Evolutionary conservation across 352 stramenopile species (phyloP), one percentile per base, ranked within the genome.

Genomic region (Phytopythium delawarense): DNA sequence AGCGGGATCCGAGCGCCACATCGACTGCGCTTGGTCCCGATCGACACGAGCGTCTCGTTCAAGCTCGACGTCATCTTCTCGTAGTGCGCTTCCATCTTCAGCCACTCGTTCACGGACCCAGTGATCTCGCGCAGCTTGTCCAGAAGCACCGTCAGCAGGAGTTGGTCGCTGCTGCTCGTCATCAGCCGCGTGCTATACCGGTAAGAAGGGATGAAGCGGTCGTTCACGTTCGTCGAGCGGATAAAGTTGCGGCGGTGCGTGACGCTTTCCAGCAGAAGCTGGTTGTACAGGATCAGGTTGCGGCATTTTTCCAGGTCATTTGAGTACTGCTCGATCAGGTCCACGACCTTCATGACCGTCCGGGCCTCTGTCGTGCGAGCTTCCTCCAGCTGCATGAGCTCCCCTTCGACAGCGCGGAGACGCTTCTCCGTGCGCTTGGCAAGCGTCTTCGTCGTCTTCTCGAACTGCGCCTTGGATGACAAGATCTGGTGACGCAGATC

Each of bases 401-500:
- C 78, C 7, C 46, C 72, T 61, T 90, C 81, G 35, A 74, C 78
- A 48, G 69, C 69, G 39, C 74, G 74, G 15, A 89, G 49, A 16
- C 79, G 70, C 64, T 83, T 82, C 51, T 88, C 79, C 0, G 81
- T 84, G n/a, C 76, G 74, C 56, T 74, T 80, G 2, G 76, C 59
- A 2, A 92, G 64, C 9, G 76, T 63, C 34, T 49, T 67, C 0
- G 77, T 84, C 7, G 83, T 92, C 37, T 74, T 78, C 62, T 89
- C 66, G 56, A 90, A 89, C 44, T 91, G 81, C 15, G 73, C 67
- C 51, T 87, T 72, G 2, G 81, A 88, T 3, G 81, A 87, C 39
- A 92, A 62, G 55, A 92, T 86, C 39, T 89, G 74, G 53, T 92
- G 83, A 4, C 83, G 81, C 48, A 92, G 65, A 42, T 92, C 82